Base-by-base conservation (phyloP, 2,329 filamentous ascomycete species). In the Aspergillus unguis region DNA sequence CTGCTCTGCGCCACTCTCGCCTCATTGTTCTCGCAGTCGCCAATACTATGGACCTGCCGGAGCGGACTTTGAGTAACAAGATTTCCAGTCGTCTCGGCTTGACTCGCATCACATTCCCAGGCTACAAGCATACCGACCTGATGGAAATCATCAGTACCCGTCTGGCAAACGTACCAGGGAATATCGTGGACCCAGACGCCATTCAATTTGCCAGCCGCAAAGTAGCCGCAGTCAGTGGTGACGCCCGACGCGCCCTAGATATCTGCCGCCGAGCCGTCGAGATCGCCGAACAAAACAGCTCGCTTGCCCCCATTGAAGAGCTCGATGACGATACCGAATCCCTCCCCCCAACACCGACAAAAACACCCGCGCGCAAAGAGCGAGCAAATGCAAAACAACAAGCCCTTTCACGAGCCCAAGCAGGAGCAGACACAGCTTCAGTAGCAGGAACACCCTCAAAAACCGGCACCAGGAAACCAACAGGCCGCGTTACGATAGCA, bases 131-230 rank as follows among this genome's bases (percentile, higher is more conserved):
- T 70, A 91, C 94, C 54, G 94, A 99, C 72, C 81, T 99, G 37
- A 96, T 97, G 88, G 88, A 87, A 61, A 99, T 99, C 65, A 96
- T 99, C 58, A 87, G 92, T 65, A 95, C 91, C n/a, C 87, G 94
- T 29, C 81, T 99, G 2, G 85, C 90, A 66, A 90, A 90, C 49
- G 90, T 97, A 0, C 87, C 89, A 1, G 91, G 90, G 27, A 85
- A 92, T 60, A 87, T 99, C 41, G 92, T 99, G 37, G 90, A 96
- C 56, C 78, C 90, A 1, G 94, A 99, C 65, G 95, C 94, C 10
- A 83, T 99, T 45, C 92, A 97, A 72, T 99, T 99, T 66, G 94
- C 94, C 3, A 92, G 90, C 62, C 85, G 94, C 56, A 99, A 99
- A 74, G 94, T 99, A 31, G 94, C 94, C 4, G 92, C 94, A 36